These are phyloP conservation scores for Termitomyces sp. DNA, from an alignment of 768 basidiomycete genomes.

Conservation along the genomic window DNA sequence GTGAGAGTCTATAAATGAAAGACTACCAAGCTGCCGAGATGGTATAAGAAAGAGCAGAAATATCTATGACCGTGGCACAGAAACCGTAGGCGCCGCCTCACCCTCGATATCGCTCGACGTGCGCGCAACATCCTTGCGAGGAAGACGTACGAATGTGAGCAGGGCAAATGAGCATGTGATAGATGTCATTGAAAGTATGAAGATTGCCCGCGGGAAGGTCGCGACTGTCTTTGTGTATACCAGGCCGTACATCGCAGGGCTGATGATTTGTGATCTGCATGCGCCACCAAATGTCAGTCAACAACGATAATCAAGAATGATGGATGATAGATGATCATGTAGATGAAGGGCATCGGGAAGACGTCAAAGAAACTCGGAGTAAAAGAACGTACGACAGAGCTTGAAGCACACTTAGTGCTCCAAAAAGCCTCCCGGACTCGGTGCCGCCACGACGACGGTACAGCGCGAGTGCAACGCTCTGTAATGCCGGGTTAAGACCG, in stretches of 20 bases:
- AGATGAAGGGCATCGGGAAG: not conserved
- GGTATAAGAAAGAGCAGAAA: not conserved
- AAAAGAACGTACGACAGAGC: constrained; percentile 51
- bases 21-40: not conserved
- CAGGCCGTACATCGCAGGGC: constrained; percentile 71
- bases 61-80: not conserved
- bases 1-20: not conserved
- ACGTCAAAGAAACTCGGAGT: not conserved
- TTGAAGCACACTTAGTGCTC: constrained; percentile 73
- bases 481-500: constrained; percentile 64
- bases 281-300: not conserved
- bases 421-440: constrained; percentile 77
- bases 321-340: not conserved
- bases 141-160: constrained; percentile 47
- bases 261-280: constrained; percentile 61
- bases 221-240: constrained; percentile 72
- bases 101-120: not conserved
- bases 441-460: constrained; percentile 53
- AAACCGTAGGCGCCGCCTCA: not conserved
- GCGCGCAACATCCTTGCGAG: not conserved
- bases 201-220: constrained; percentile 66
- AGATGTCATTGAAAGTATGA: constrained; percentile 50
- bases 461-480: constrained; percentile 70
- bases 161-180: constrained; percentile 42
- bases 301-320: not conserved